Base-by-base conservation (phyloP, 768 basidiomycete genomes). In the Lepiota brunneoincarnata region DNA sequence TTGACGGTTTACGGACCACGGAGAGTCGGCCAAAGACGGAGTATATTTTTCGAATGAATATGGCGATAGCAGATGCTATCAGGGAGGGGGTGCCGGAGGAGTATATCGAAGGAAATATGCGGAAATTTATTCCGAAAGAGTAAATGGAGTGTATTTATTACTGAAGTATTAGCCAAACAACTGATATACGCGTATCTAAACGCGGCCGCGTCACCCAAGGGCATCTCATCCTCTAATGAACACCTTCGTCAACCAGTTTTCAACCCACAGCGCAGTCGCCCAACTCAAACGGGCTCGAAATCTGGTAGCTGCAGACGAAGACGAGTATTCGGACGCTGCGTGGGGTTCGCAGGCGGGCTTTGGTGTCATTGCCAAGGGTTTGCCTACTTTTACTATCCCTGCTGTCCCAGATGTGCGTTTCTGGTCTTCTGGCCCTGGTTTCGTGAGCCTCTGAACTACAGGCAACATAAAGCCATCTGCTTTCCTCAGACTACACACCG, bases 401-500 rank as follows among this genome's bases (percentile, higher is more conserved):
- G 73, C 81, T 41, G 79, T 93, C 14, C 69, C 87, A 64, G 87
- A 93, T 68, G 91, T 93, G 66, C 73, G 89, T 74, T 34, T 56
- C 40, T 40, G 47, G 38, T 10, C 56, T 40, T 45, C 28, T 47
- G 23, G 26, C n/a, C 64, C 36, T 23, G 5, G 28, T 4, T 20
- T 35, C 38, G 47, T 43, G 4, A 39, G 39, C n/a, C n/a, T 1
- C 10, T 38, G 17, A 34, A 12, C 10, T 15, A 4, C 7, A 15
- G 9, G 3, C 2, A 31, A 31, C 52, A 31, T 56, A 2, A 69
- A 98, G 96, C 96, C 96, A 7, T 79, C 90, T 44, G 77, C 90
- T 4, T 99, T 99, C 74, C 77, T 99, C 63, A 82, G 89, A 63
- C 73, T 95, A 52, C 94, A 98, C 74, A 98, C 96, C 39, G 94